Percentiles rank a stretch among this genome's conserved stretches.
Conservation (phyloP, 441 rosid genomes). For the Rhodomyrtus psidioides region DNA sequence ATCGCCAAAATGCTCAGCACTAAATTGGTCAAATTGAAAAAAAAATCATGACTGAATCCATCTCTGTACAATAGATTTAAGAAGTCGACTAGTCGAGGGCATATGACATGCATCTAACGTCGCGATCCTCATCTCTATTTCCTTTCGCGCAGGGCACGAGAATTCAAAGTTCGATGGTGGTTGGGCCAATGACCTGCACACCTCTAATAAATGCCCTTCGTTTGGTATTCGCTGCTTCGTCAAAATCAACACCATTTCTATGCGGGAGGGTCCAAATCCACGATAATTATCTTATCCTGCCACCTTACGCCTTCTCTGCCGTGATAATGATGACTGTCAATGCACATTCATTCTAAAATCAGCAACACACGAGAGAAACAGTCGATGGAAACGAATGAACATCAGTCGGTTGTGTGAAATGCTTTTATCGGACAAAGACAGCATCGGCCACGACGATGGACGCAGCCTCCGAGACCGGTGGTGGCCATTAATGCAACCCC, state of each 20-base stretch:
- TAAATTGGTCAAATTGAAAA: too few species aligned
- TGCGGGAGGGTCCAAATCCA: background rate
- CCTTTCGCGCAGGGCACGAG: background rate
- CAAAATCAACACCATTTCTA: background rate
- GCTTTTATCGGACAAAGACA: background rate
- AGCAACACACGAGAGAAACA: fast-evolving
- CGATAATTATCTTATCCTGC: background rate
- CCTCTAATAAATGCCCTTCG: background rate
- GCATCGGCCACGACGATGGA: background rate
- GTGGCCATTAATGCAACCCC: background rate
- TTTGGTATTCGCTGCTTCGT: background rate
- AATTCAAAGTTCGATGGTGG: background rate
- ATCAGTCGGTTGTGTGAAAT: background rate
- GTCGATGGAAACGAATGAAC: background rate
- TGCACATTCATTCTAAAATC: background rate
- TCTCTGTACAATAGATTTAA: too few species aligned
- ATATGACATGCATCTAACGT: too few species aligned
- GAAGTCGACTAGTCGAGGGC: too few species aligned
- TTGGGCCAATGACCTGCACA: background rate
- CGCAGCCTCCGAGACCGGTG: background rate
- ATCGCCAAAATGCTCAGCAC: too few species aligned
- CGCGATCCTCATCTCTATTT: too few species aligned
- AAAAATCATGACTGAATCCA: too few species aligned
- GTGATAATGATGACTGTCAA: background rate
- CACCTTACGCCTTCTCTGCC: too few species aligned